Conservation (phyloP, 2,329 filamentous ascomycete genomes). For the Aspergillus niger region DNA sequence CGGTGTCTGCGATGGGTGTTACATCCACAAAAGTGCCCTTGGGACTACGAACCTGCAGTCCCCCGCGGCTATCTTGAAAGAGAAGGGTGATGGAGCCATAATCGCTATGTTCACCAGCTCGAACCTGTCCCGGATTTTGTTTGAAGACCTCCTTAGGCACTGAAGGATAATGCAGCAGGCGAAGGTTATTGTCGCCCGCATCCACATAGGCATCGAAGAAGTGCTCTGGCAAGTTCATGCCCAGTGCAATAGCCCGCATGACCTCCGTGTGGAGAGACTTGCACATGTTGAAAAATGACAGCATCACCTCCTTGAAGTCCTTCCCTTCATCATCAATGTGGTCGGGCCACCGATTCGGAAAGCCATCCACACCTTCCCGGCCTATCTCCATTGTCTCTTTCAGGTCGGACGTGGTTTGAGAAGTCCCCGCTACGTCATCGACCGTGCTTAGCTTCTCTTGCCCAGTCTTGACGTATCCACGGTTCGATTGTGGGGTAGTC, state of each 20-base stretch:
- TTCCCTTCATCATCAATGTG: conserved; percentile 55
- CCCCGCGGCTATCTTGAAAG: conserved; percentile 60
- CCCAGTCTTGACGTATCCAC: conserved; percentile 70
- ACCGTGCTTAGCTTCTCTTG: conserved; percentile 70
- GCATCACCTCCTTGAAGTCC: conserved; percentile 71
- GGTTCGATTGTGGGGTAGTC: conserved; percentile 72
- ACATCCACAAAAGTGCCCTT: conserved; percentile 79
- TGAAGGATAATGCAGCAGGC: conserved; percentile 75
- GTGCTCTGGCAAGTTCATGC: conserved; percentile 67
- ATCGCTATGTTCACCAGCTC: conserved; percentile 76
- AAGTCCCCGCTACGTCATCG: conserved; percentile 55
- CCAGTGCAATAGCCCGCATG: conserved; percentile 83
- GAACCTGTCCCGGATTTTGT: conserved; percentile 67
- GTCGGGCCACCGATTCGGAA: conserved; percentile 78
- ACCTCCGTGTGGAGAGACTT: conserved; percentile 73
- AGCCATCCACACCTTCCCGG: conserved; percentile 59
- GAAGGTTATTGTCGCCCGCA: conserved; percentile 68
- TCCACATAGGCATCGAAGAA: conserved; percentile 80
- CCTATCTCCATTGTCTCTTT: conserved; percentile 66
- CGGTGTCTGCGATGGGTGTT: conserved; percentile 75
- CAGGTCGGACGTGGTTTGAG: conserved; percentile 53
- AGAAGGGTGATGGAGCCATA: conserved; percentile 58
- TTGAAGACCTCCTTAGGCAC: conserved; percentile 67
- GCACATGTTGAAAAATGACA: conserved; percentile 72
- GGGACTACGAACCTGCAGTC: conserved; percentile 67